Conservation (phyloP, 73 alveolate species). For the Symbiodinium natans region DNA sequence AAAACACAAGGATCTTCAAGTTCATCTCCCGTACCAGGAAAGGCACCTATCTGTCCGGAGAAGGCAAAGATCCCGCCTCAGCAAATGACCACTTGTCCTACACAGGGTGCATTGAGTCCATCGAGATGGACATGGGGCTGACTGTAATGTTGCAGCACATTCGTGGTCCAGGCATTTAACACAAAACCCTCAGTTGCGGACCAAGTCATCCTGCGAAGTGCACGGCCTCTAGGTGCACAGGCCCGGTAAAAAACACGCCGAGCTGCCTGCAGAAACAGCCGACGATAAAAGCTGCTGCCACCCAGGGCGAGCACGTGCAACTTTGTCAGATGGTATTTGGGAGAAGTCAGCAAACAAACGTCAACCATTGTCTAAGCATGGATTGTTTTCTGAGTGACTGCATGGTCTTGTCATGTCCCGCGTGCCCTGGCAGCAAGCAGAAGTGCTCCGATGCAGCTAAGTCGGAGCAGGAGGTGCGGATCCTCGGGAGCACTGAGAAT, state of each 20-base stretch:
- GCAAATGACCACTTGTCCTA: not conserved
- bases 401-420: too few relatives aligned
- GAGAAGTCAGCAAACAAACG: too few relatives aligned
- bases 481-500: not conserved
- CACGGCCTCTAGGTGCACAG: constrained; percentile 50
- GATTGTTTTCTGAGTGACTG: too few relatives aligned
- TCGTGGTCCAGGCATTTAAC: too few relatives aligned
- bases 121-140: too few relatives aligned
- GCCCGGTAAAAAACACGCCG: not conserved
- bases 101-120: too few relatives aligned
- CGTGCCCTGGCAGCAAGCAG: not conserved
- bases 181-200: not conserved
- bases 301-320: too few relatives aligned
- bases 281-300: too few relatives aligned
- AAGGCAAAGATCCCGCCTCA: constrained; percentile 43
- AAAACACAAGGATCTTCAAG: not conserved
- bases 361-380: too few relatives aligned
- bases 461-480: not conserved
- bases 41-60: constrained; percentile 23
- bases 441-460: not conserved
- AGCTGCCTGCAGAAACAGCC: constrained; percentile 8
- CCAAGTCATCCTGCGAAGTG: constrained; percentile 26
- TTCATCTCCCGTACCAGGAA: not conserved
- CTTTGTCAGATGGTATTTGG: too few relatives aligned
- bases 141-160: too few relatives aligned